These are phyloP conservation scores for Fusarium setosum DNA, from an alignment of 2,329 filamentous ascomycete species.

Conservation along the genomic window DNA sequence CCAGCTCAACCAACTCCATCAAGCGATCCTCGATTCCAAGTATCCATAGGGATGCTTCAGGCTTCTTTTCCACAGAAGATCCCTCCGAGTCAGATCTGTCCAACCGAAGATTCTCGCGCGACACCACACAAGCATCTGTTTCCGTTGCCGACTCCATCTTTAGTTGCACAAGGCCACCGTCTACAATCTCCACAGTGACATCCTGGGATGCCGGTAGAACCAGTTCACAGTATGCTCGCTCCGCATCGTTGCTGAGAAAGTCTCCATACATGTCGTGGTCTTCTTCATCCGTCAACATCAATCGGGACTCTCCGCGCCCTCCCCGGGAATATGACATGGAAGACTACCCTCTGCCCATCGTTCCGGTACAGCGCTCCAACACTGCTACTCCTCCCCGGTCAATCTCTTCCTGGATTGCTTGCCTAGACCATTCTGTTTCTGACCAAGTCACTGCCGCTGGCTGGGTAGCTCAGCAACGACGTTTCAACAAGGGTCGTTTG, in stretches of 20 bases:
- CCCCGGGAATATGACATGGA: slow-evolving; percentile 10
- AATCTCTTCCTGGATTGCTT: not conserved
- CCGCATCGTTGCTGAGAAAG: not conserved
- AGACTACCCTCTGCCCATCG: not conserved
- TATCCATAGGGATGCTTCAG: not conserved
- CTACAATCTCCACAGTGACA: slow-evolving; percentile 13
- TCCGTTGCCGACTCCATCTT: slow-evolving; percentile 17
- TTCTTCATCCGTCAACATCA: slow-evolving; percentile 8
- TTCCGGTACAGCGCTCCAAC: not conserved
- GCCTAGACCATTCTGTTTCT: not conserved
- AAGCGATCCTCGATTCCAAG: not conserved
- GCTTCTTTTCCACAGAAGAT: not conserved
- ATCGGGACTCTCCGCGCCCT: not conserved
- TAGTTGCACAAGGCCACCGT: slow-evolving; percentile 8
- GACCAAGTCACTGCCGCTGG: slow-evolving; percentile 23
- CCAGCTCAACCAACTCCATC: not conserved
- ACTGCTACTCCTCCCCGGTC: not conserved
- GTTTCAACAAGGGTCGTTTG: not conserved
- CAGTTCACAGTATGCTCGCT: not conserved
- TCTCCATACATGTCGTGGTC: slow-evolving; percentile 3
- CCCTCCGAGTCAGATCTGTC: slow-evolving; percentile 5
- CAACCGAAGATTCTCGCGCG: not conserved
- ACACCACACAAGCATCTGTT: slow-evolving; percentile 1
- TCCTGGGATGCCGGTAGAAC: slow-evolving; percentile 11
- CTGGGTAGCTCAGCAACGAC: slow-evolving; percentile 22